Conservation (phyloP, 176 grass and related monocot species). For the Phragmites australis region DNA sequence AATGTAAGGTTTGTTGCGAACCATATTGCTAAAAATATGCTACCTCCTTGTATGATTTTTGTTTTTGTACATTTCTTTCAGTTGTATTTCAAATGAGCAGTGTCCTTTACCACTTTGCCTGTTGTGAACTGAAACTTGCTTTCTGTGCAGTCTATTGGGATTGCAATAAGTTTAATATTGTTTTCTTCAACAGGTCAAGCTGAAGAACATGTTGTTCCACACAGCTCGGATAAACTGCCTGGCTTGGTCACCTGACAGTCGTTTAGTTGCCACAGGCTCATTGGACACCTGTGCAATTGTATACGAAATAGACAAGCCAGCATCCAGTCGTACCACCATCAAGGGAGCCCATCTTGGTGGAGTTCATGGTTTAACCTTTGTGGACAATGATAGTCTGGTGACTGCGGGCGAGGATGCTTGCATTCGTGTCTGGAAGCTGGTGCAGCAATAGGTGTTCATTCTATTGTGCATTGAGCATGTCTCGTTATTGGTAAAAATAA, state of each 20-base stretch:
- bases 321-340: slow-evolving; percentile 68
- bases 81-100: neutral
- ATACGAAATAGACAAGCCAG: slow-evolving; percentile 82
- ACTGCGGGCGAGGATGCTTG: slow-evolving; percentile 88
- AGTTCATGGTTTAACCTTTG: slow-evolving; percentile 84
- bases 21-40: slow-evolving; percentile 17
- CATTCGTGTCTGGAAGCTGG: slow-evolving; percentile 84
- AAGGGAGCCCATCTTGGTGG: slow-evolving; percentile 96
- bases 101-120: neutral
- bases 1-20: neutral
- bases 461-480: slow-evolving; percentile 21
- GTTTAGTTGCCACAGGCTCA: slow-evolving; percentile 82
- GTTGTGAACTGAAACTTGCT: neutral
- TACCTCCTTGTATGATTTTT: neutral
- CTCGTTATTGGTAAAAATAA: slow-evolving; percentile 33
- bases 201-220: slow-evolving; percentile 99
- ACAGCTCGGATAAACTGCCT: slow-evolving; percentile 86
- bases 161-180: slow-evolving; percentile 6
- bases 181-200: slow-evolving; percentile 59
- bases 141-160: neutral
- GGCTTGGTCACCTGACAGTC: slow-evolving; percentile 88
- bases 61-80: neutral
- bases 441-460: slow-evolving; percentile 48
- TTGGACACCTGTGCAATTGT: slow-evolving; percentile 88
- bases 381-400: slow-evolving; percentile 54